phyloP scores from a whole-genome alignment of 345 rosid genomes.

The Acer negundo region DNA sequence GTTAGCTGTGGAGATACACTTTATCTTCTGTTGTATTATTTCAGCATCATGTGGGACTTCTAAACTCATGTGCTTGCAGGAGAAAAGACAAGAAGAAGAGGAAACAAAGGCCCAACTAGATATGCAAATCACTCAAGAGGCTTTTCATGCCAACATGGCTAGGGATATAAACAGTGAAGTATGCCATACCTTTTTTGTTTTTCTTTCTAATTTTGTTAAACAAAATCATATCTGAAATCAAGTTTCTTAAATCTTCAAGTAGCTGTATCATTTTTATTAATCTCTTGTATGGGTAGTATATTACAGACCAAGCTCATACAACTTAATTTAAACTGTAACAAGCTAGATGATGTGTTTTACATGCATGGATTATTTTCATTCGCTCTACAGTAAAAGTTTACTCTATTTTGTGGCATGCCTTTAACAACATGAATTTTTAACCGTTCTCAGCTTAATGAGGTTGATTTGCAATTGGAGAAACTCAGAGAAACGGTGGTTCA shows the following conservation, averaged over 20 bases:
- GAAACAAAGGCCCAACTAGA: constrained; percentile 48
- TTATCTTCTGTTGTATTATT: constrained; percentile 7
- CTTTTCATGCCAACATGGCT: constrained; percentile 55
- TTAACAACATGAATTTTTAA: constrained; percentile 13
- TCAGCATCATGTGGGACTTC: not conserved
- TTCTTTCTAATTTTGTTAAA: not conserved
- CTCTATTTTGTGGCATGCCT: not conserved
- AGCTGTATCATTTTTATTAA: not conserved
- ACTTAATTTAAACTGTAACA: not conserved
- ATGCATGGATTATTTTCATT: not conserved
- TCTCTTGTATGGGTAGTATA: not conserved
- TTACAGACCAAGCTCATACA: not conserved
- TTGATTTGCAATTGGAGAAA: constrained; percentile 58
- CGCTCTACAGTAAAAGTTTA: not conserved
- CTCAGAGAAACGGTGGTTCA: constrained; percentile 62
- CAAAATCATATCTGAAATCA: constrained; percentile 9
- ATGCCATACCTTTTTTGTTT: constrained; percentile 15
- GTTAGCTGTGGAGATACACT: constrained; percentile 2
- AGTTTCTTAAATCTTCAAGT: not conserved
- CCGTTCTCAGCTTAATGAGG: constrained; percentile 56
- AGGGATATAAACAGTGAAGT: constrained; percentile 67
- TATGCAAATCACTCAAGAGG: constrained; percentile 59
- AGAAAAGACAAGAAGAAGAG: constrained; percentile 56
- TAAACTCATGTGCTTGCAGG: constrained; percentile 40
- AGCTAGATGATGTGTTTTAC: not conserved